Conservation (phyloP, 1,284 basidiomycete genomes). For the Rhodotorula sp. region DNA sequence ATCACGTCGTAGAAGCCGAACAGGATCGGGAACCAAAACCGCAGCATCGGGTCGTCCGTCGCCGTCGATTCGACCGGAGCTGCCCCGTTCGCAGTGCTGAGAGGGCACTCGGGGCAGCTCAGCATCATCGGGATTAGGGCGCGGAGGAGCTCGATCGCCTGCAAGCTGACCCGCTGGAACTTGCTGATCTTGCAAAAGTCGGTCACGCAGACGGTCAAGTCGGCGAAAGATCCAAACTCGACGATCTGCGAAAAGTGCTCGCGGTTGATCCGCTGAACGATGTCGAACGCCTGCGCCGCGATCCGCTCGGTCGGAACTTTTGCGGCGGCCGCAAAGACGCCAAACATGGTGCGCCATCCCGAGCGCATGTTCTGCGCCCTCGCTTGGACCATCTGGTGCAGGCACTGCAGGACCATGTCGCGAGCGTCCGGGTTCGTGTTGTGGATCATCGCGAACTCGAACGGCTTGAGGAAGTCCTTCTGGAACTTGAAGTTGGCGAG, state of each 20-base stretch:
- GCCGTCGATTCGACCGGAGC: constrained; percentile 44
- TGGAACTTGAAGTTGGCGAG: constrained; percentile 98
- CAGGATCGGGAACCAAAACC: constrained; percentile 94
- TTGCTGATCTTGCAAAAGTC: constrained; percentile 99
- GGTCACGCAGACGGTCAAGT: constrained; percentile 93
- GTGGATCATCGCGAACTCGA: constrained; percentile 96
- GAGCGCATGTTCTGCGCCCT: constrained; percentile 93
- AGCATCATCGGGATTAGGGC: constrained; percentile 91
- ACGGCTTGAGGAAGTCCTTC: constrained; percentile 97
- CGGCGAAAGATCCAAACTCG: constrained; percentile 88
- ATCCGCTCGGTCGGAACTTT: constrained; percentile 81
- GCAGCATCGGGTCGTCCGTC: constrained; percentile 79
- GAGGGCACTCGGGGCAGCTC: constrained; percentile 72
- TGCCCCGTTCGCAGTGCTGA: constrained; percentile 48
- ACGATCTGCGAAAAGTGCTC: constrained; percentile 91
- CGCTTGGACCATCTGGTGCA: constrained; percentile 98
- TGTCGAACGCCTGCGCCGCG: constrained; percentile 90
- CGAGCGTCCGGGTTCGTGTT: constrained; percentile 92
- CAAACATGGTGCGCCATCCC: constrained; percentile 99
- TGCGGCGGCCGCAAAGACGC: constrained; percentile 93
- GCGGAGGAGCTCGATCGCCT: constrained; percentile 94
- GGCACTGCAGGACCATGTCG: constrained; percentile 97
- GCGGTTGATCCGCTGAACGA: constrained; percentile 85
- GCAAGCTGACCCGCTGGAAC: constrained; percentile 94
- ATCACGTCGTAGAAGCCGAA: constrained; percentile 99